Conservation (phyloP, 345 rosid genomes). For the Brassica rapa region DNA sequence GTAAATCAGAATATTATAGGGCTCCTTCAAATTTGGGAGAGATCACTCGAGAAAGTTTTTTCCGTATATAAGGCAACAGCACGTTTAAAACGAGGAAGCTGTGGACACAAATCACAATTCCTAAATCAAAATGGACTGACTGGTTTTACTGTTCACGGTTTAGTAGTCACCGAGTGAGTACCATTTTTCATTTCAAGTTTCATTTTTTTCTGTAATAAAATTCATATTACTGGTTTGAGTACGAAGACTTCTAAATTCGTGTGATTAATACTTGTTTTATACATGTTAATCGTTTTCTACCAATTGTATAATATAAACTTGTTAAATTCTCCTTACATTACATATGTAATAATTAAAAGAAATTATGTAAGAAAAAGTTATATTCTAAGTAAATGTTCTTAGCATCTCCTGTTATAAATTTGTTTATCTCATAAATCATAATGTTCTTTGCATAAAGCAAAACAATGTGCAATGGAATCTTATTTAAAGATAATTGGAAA, state of each 20-base stretch:
- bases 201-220: background rate
- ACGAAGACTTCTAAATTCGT: background rate
- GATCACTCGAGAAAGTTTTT: background rate
- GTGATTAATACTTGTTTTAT: background rate
- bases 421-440: background rate
- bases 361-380: background rate
- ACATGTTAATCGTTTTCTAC: background rate
- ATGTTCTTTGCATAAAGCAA: background rate
- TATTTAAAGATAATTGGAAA: background rate
- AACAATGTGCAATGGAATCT: slow-evolving; percentile 11
- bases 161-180: background rate
- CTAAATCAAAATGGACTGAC: background rate
- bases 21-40: background rate
- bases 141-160: background rate
- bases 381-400: background rate
- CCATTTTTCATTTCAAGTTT: background rate
- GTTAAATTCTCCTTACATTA: background rate
- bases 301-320: background rate
- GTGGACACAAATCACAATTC: background rate
- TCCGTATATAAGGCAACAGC: background rate
- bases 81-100: background rate
- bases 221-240: background rate
- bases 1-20: background rate
- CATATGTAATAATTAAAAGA: background rate
- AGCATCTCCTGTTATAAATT: background rate